Base-by-base conservation (phyloP, 805 yeast genomes). In the Saccharomycopsis sp. region DNA sequence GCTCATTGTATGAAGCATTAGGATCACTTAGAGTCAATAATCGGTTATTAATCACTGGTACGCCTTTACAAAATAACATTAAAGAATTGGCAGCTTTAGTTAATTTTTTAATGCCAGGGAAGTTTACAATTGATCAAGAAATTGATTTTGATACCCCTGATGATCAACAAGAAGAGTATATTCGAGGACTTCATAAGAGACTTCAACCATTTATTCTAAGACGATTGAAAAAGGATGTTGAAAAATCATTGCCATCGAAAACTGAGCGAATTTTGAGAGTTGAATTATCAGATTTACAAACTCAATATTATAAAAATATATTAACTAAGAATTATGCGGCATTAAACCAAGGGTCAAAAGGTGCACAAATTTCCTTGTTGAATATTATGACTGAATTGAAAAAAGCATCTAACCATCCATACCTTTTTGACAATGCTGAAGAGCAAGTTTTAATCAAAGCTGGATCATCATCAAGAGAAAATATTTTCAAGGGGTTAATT, bases 341-440 rank as follows among this genome's bases (percentile, higher is more conserved):
- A 2, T 71, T 93, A 57, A 86, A 87, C 56, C 83, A 86, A 21
- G 97, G 96, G 23, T 68, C 79, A 2, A 78, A 78, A 48, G 82
- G 87, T 19, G 72, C 76, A 3, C 96, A 85, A 53, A 75, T 93
- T 56, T 87, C 95, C 3, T 67, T 93, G 50, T 69, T 93, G 36
- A 93, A 93, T 57, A 80, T 93, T 42, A 90, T 93, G 95, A 82
- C 87, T 56, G 98, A 93, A 60, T 74, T 93, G 67, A 93, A 90
- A 58, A 93, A 93, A 63, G 97, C 97, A 0, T 85, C 96, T 0
- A 93, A 93, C 58, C 99, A 93, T 60, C 99, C 99, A 0, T 93
- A 93, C 56, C 65, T 93, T 45, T 93, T 93, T 64, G 96, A 89
- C 54, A 83, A 81, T 47, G 97, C 95, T 2, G 98, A 93, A 63